These are phyloP conservation scores for Wickerhamiella azymoides DNA, from an alignment of 805 yeast genomes.

Conservation along the genomic window DNA sequence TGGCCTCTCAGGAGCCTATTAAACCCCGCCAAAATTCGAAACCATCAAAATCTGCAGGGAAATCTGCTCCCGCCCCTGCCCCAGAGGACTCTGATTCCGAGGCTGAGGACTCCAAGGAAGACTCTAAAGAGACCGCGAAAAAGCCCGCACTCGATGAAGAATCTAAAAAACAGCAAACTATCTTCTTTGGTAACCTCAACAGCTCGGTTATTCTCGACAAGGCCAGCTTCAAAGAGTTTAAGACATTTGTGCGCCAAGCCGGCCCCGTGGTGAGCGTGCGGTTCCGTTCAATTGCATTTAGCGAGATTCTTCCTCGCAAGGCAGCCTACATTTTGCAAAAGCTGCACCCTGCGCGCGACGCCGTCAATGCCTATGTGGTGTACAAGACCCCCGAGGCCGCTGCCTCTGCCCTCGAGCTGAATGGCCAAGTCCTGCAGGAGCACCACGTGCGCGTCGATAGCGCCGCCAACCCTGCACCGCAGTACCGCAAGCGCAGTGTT, in stretches of 20 bases:
- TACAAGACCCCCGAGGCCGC: constrained; percentile 38
- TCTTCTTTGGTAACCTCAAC: constrained; percentile 80
- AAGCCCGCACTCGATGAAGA: constrained; percentile 35
- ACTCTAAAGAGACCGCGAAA: constrained; percentile 16
- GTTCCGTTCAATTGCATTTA: constrained; percentile 83
- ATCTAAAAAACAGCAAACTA: constrained; percentile 68
- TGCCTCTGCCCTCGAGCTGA: constrained; percentile 35
- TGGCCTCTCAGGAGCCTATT: not conserved
- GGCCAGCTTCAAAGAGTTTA: constrained; percentile 45
- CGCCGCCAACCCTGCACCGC: constrained; percentile 79
- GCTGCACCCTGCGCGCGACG: constrained; percentile 61
- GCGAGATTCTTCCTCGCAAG: constrained; percentile 78
- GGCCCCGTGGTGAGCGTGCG: constrained; percentile 63
- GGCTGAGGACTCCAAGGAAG: constrained; percentile 25
- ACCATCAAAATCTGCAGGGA: not conserved
- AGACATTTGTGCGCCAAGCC: constrained; percentile 36
- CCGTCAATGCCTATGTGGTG: constrained; percentile 81
- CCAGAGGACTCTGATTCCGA: constrained; percentile 12
- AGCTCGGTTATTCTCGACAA: constrained; percentile 51
- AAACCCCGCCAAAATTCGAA: too few species aligned
- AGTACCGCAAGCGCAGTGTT: constrained; percentile 68
- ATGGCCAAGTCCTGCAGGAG: constrained; percentile 52
- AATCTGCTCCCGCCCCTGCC: not conserved
- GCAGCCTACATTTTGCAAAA: constrained; percentile 76
- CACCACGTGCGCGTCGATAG: constrained; percentile 85